These are phyloP conservation scores for Asparagopsis taxiformis DNA, from an alignment of 31 red algal genomes.

Conservation along the genomic window DNA sequence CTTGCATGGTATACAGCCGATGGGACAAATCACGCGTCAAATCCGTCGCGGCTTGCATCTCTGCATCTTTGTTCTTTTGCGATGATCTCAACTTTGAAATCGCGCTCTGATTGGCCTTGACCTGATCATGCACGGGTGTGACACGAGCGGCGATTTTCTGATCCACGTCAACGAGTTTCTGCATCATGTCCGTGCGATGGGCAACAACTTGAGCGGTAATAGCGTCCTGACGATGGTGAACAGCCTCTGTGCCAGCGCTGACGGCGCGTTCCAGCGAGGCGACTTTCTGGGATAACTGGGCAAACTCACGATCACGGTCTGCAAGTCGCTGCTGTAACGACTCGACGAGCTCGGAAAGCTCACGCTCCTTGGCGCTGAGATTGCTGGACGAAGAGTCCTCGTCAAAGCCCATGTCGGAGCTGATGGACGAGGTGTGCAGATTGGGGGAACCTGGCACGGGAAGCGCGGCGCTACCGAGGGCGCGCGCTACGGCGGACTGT, in stretches of 20 bases:
- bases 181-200: not conserved
- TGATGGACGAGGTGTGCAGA: constrained; percentile 20
- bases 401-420: constrained; percentile 28
- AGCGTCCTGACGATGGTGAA: not conserved
- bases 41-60: not conserved
- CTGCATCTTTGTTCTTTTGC: not conserved
- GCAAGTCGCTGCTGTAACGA: constrained; percentile 13
- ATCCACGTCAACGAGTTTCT: not conserved
- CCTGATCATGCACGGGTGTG: constrained; percentile 5
- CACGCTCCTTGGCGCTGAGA: constrained; percentile 29
- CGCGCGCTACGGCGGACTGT: constrained; percentile 41
- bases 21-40: constrained; percentile 8
- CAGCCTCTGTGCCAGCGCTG: no score
- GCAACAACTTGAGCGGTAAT: not conserved
- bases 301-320: no score
- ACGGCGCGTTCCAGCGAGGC: no score
- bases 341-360: constrained; percentile 23
- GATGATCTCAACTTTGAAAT: not conserved
- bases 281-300: no score
- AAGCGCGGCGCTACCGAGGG: constrained; percentile 13
- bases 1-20: no score
- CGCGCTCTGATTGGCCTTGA: constrained; percentile 3
- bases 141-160: not conserved
- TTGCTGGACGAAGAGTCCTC: constrained; percentile 17
- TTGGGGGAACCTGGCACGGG: constrained; percentile 2